phyloP scores from a whole-genome alignment of 2,329 filamentous ascomycete genomes.

The Cytospora mali region DNA sequence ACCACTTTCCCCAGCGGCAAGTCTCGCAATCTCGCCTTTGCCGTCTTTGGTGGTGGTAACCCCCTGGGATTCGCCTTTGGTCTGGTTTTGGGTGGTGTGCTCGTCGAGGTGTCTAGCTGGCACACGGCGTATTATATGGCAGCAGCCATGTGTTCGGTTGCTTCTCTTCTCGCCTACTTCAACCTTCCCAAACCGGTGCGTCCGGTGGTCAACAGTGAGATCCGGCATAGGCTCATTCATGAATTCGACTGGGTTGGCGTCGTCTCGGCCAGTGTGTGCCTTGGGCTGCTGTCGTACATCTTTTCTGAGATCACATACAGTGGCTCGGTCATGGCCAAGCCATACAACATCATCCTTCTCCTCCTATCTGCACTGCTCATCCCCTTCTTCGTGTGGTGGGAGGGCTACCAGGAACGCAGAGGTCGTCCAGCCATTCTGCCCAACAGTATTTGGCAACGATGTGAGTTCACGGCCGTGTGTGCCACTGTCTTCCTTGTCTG shows the following conservation, averaged over 20 bases:
- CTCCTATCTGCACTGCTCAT: conserved; percentile 46
- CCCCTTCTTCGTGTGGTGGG: conserved; percentile 57
- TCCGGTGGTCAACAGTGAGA: too few relatives aligned
- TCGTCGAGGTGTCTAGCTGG: conserved; percentile 52
- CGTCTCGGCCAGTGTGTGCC: conserved; percentile 44
- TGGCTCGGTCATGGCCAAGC: conserved; percentile 41
- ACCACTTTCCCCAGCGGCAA: conserved; percentile 40
- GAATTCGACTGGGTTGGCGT: conserved; percentile 59
- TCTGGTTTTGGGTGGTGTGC: conserved; percentile 52
- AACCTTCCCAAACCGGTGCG: conserved; percentile 27
- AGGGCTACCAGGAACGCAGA: conserved; percentile 49
- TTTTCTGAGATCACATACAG: conserved; percentile 47
- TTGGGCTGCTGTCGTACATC: conserved; percentile 55
- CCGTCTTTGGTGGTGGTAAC: conserved; percentile 47
- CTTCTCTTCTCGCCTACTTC: conserved; percentile 36
- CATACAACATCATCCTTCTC: conserved; percentile 48
- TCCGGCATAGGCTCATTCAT: conserved; percentile 33
- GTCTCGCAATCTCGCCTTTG: conserved; percentile 45
- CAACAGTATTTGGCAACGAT: conserved; percentile 60
- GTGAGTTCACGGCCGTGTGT: conserved; percentile 57
- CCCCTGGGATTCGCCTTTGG: conserved; percentile 52
- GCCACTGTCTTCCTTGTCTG: conserved; percentile 50
- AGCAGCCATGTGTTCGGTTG: conserved; percentile 34
- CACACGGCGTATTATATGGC: conserved; percentile 47
- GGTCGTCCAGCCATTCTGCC: conserved; percentile 59